These are phyloP conservation scores for Physcomitrellopsis africana DNA, from an alignment of 225 moss, liverwort and hornwort genomes.

Conservation along the genomic window DNA sequence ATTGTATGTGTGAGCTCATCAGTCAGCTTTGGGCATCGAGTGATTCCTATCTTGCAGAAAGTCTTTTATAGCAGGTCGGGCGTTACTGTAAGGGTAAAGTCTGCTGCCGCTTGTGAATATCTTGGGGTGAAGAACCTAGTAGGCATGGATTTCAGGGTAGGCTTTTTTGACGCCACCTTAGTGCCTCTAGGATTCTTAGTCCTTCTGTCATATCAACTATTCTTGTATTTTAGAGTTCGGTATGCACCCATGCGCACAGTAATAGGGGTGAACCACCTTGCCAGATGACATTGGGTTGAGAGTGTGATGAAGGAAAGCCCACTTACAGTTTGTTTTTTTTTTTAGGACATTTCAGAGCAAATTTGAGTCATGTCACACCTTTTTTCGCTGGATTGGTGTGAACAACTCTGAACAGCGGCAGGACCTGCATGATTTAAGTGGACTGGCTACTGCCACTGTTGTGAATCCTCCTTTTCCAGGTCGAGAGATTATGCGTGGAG, in stretches of 20 bases:
- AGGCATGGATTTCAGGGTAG: slow-evolving; percentile 32
- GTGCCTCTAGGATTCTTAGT: slow-evolving; percentile 59
- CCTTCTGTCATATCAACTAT: slow-evolving; percentile 61
- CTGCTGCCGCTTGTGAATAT: background rate
- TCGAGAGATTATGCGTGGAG: too few species aligned
- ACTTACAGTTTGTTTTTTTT: background rate
- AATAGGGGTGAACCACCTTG: slow-evolving; percentile 78
- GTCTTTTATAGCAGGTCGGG: too few species aligned
- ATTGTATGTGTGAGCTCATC: too few species aligned
- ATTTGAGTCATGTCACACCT: too few species aligned
- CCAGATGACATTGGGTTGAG: slow-evolving; percentile 76
- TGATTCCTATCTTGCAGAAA: too few species aligned
- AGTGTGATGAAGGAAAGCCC: slow-evolving; percentile 74
- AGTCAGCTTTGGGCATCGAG: too few species aligned
- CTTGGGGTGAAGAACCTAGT: background rate
- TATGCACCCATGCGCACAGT: slow-evolving; percentile 64
- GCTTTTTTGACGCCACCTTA: slow-evolving; percentile 56
- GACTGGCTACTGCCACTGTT: background rate
- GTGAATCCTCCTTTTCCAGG: too few species aligned
- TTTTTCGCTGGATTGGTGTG: background rate
- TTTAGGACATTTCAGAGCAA: background rate
- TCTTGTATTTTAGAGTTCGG: slow-evolving; percentile 62
- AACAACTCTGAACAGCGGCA: background rate
- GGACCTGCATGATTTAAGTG: background rate
- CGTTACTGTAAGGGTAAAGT: too few species aligned